Evolutionary conservation across 345 rosid genomes (phyloP).

Genomic region (Eucalyptus guilfoylei): DNA sequence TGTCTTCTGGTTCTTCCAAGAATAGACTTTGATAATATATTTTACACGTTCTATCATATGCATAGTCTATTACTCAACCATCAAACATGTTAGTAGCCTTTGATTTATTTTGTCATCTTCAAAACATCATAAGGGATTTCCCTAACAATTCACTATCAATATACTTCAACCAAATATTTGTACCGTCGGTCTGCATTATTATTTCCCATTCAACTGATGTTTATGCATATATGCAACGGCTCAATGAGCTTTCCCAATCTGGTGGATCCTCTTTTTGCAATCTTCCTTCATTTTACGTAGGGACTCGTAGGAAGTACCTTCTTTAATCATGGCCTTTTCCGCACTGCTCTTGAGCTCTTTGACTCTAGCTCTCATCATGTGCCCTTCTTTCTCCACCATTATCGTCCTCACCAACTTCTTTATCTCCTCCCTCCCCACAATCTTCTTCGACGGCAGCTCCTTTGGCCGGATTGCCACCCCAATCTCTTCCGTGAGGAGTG

Average conservation of each 20-base stretch:
- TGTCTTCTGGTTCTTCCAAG: too few relatives aligned
- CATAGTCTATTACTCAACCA: too few relatives aligned
- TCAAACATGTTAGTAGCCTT: too few relatives aligned
- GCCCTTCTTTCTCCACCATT: constrained; percentile 31
- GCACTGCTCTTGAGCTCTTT: constrained; percentile 11
- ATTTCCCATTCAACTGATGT: background rate
- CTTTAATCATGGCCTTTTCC: constrained; percentile 1
- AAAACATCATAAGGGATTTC: too few relatives aligned
- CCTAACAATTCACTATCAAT: background rate
- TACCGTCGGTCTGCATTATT: background rate
- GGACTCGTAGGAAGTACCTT: constrained; percentile 17
- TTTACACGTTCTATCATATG: too few relatives aligned
- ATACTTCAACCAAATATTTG: background rate
- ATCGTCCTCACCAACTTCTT: constrained; percentile 19
- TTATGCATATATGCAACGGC: background rate
- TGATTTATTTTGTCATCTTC: too few relatives aligned
- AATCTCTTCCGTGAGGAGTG: constrained; percentile 34
- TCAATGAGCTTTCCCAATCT: background rate
- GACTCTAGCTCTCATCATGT: constrained; percentile 22
- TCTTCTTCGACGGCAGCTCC: background rate
- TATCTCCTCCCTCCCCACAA: constrained; percentile 32
- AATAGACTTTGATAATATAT: too few relatives aligned
- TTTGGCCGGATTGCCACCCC: constrained; percentile 25
- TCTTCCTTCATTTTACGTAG: background rate
- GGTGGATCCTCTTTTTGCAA: background rate